phyloP scores from a whole-genome alignment of 2,329 filamentous ascomycete genomes.

The Trichoderma sp. region DNA sequence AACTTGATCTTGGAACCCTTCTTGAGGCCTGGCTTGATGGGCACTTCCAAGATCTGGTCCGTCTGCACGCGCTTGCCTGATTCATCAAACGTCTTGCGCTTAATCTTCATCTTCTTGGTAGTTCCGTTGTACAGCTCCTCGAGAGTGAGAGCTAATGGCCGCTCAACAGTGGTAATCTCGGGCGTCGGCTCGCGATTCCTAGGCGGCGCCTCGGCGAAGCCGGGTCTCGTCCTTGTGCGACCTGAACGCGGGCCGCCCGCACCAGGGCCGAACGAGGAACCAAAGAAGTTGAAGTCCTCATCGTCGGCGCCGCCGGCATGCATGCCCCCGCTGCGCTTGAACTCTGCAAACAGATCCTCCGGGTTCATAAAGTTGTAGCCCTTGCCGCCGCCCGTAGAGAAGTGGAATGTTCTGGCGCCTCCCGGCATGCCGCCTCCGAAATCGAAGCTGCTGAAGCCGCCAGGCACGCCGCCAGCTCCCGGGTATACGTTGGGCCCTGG shows the following conservation, averaged over 20 bases:
- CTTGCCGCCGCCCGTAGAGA: conserved; percentile 52
- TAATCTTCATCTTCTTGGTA: conserved; percentile 98
- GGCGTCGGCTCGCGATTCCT: conserved; percentile 52
- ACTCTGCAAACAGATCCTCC: conserved; percentile 80
- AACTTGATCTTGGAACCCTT: conserved; percentile 99
- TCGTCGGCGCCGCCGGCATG: conserved; percentile 38
- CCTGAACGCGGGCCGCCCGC: conserved; percentile 33
- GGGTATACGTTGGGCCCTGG: conserved; percentile 57
- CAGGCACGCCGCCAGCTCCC: conserved; percentile 54
- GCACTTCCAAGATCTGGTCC: conserved; percentile 88
- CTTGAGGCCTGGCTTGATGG: conserved; percentile 93
- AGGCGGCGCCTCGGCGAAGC: conserved; percentile 34
- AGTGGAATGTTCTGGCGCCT: conserved; percentile 58
- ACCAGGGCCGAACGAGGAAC: conserved; percentile 44
- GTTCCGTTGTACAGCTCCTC: conserved; percentile 86
- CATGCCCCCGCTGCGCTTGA: conserved; percentile 59
- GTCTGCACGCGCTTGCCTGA: conserved; percentile 80
- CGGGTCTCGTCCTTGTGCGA: conserved; percentile 43
- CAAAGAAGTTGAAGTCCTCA: conserved; percentile 52
- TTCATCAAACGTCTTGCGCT: conserved; percentile 89
- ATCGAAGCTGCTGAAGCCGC: conserved; percentile 51
- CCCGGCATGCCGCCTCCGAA: conserved; percentile 47
- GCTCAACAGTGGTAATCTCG: conserved; percentile 88
- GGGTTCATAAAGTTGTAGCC: conserved; percentile 84
- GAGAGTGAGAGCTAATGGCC: conserved; percentile 72